Percentiles rank a stretch among this genome's conserved stretches.
These are phyloP conservation scores for Jacaranda copaia DNA, from an alignment of 257 asterid species.

Conservation along the genomic window DNA sequence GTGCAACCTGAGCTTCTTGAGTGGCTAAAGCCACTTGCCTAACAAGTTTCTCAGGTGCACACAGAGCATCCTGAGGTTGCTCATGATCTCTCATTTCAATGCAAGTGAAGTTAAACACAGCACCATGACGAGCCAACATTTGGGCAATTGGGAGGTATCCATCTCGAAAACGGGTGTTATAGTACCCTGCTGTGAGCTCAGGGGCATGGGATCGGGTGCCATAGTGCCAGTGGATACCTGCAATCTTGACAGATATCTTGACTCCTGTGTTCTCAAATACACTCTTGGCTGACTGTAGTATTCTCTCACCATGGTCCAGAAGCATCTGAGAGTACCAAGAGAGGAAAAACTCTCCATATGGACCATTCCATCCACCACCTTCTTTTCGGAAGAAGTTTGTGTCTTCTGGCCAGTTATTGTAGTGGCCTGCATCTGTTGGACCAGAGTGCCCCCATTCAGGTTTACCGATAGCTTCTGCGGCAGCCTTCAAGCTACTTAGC, in stretches of 20 bases:
- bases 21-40: constrained; percentile 87
- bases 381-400: constrained; percentile 88
- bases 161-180: constrained; percentile 81
- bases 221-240: constrained; percentile 97
- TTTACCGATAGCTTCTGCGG: constrained; percentile 81
- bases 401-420: constrained; percentile 99
- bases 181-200: constrained; percentile 94
- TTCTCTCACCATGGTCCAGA: constrained; percentile 83
- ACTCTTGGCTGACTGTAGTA: constrained; percentile 61
- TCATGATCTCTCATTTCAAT: constrained; percentile 95
- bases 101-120: constrained; percentile 91
- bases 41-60: constrained; percentile 91
- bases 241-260: constrained; percentile 87
- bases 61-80: constrained; percentile 91
- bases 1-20: constrained; percentile 74
- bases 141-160: constrained; percentile 96
- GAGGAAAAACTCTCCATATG: constrained; percentile 89
- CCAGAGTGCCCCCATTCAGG: constrained; percentile 94
- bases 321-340: constrained; percentile 92
- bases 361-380: constrained; percentile 77
- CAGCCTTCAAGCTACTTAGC: constrained; percentile 84
- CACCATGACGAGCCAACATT: constrained; percentile 87
- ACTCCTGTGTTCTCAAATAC: constrained; percentile 57
- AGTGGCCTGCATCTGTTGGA: constrained; percentile 91
- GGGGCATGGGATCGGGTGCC: constrained; percentile 98